Evolutionary conservation across 768 basidiomycete species (phyloP), one percentile per base, ranked within the genome.

Genomic region (Naganishia friedmannii): DNA sequence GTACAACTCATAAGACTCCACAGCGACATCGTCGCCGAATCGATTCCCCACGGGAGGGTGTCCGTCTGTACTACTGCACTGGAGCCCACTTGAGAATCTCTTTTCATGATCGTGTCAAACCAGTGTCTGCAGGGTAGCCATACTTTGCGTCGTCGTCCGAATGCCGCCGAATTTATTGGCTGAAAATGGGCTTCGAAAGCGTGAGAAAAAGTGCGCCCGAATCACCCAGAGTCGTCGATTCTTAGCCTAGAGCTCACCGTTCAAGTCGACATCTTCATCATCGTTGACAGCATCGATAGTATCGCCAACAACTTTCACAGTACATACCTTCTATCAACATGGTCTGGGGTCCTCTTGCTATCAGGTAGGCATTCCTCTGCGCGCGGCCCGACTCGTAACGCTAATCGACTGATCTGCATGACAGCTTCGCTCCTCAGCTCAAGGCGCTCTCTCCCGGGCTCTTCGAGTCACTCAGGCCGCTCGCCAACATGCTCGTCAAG

Each of bases 401-500:
- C 31, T 63, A 26, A 63, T 42, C 37, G 34, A n/a, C 3, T 32
- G 2, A 19, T n/a, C 34, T 32, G 7, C 21, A 31, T 31, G 7
- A 58, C 74, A 79, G 78, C 55, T 71, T 93, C 74, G 92, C 92
- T 51, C 88, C 90, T 37, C 86, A 87, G 76, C 84, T 96, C 78
- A 86, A 85, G 77, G 85, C 87, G 54, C 88, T 87, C 31, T 86
- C 87, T 75, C 66, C 74, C 19, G 85, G 87, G 28, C 85, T 96
- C 68, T 85, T 85, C 79, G 85, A 83, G 70, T 84, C 86, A 82
- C 74, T 95, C 73, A 88, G 87, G 71, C 93, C 93, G 68, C 58
- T 96, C 68, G 90, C 93, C 9, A 84, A 86, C 74, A 89, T 88
- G 86, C 97, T 96, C 78, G 89, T 89, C 75, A 80, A 89, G 79